Conservation (phyloP, 306 rosid genomes). For the Pueraria montana region DNA sequence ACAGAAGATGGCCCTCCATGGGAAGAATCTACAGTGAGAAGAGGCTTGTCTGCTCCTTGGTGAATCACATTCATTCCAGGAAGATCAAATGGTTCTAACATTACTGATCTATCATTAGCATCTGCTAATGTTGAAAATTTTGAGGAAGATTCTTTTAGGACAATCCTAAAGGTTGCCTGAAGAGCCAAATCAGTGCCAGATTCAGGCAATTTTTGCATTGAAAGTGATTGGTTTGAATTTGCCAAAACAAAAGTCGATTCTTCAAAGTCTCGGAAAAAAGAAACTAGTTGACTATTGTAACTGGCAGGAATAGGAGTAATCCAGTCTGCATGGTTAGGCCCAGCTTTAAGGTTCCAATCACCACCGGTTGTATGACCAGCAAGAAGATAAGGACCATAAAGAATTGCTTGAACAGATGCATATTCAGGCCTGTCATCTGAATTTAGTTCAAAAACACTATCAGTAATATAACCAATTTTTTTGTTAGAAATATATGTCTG, state of each 20-base stretch:
- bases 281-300: slow-evolving; percentile 61
- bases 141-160: slow-evolving; percentile 50
- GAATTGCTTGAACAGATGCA: slow-evolving; percentile 76
- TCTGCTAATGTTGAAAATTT: slow-evolving; percentile 25
- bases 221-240: slow-evolving; percentile 63
- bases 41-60: slow-evolving; percentile 58
- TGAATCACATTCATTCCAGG: slow-evolving; percentile 78
- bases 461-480: slow-evolving; percentile 18
- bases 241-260: slow-evolving; percentile 59
- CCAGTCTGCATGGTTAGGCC: slow-evolving; percentile 55
- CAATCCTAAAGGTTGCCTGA: slow-evolving; percentile 79
- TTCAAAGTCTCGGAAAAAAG: slow-evolving; percentile 59
- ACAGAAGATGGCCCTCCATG: slow-evolving; percentile 39
- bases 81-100: slow-evolving; percentile 74
- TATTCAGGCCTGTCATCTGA: slow-evolving; percentile 82
- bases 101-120: slow-evolving; percentile 55
- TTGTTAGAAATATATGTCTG: neutral
- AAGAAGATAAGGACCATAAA: slow-evolving; percentile 84
- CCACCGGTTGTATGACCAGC: slow-evolving; percentile 63
- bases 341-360: slow-evolving; percentile 66
- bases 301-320: slow-evolving; percentile 73
- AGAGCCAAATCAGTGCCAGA: slow-evolving; percentile 61
- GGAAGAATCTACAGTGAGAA: slow-evolving; percentile 54
- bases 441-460: slow-evolving; percentile 45
- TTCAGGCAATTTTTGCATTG: slow-evolving; percentile 61